Conservation (phyloP, 2,329 filamentous ascomycete species). For the Stachybotrys elegans region DNA sequence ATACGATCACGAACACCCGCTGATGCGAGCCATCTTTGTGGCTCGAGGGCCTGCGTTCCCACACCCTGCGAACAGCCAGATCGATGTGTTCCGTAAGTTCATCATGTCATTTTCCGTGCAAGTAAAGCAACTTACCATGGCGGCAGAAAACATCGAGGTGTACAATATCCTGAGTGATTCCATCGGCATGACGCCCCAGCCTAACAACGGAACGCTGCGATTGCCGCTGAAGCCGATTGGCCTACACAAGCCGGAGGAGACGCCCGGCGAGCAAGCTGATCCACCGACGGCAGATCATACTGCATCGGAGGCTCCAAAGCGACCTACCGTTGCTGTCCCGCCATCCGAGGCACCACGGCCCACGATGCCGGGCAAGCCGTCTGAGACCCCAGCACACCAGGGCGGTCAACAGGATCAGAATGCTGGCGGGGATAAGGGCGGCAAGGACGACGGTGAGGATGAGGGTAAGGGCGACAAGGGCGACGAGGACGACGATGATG, state of each 20-base stretch:
- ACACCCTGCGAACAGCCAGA: constrained; percentile 71
- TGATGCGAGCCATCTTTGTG: constrained; percentile 95
- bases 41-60: constrained; percentile 90
- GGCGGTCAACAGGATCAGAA: neutral
- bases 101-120: neutral
- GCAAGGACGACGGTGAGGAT: constrained; percentile 9
- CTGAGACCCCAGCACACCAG: neutral
- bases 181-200: constrained; percentile 63
- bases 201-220: constrained; percentile 84
- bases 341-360: constrained; percentile 3
- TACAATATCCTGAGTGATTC: constrained; percentile 95
- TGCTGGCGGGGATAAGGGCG: constrained; percentile 6
- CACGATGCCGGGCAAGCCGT: constrained; percentile 6
- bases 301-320: constrained; percentile 6
- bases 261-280: constrained; percentile 47
- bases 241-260: constrained; percentile 49
- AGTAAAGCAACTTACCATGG: constrained; percentile 17
- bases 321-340: constrained; percentile 2
- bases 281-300: too few relatives aligned
- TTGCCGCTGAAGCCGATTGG: constrained; percentile 63
- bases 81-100: constrained; percentile 79
- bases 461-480: constrained; percentile 12
- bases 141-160: constrained; percentile 81
- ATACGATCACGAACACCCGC: constrained; percentile 88
- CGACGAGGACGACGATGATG: constrained; percentile 18